phyloP scores from a whole-genome alignment of 2,329 filamentous ascomycete genomes.

The Colletotrichum tropicale region DNA sequence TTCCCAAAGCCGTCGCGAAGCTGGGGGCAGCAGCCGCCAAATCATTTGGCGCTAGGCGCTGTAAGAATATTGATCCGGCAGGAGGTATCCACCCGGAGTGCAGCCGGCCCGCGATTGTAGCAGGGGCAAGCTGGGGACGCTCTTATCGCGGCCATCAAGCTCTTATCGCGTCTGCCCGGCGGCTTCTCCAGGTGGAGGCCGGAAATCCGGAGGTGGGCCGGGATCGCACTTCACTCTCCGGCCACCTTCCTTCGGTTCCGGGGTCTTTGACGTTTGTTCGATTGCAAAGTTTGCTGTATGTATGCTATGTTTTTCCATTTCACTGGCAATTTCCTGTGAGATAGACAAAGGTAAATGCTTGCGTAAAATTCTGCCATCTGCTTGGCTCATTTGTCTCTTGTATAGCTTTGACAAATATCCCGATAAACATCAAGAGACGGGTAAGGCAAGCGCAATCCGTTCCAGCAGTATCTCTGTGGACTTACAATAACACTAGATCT shows the following conservation, averaged over 20 bases:
- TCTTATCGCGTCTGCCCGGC: background rate
- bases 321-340: background rate
- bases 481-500: background rate
- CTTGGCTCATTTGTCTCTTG: background rate
- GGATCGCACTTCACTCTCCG: constrained; percentile 6
- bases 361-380: background rate
- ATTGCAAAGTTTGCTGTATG: background rate
- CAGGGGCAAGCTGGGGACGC: background rate
- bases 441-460: background rate
- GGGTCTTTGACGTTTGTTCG: background rate
- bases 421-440: background rate
- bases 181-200: background rate
- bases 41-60: constrained; percentile 43
- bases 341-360: background rate
- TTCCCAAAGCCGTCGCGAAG: constrained; percentile 36
- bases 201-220: constrained; percentile 9
- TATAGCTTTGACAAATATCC: background rate
- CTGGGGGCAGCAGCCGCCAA: constrained; percentile 45
- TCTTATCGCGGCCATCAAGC: constrained; percentile 1
- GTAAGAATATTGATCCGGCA: constrained; percentile 39
- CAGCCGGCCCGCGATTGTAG: background rate
- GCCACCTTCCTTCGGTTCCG: background rate
- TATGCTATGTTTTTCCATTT: background rate
- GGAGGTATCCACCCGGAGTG: constrained; percentile 4
- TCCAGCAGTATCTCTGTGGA: background rate